Base-by-base conservation (phyloP, 306 rosid genomes). In the Cicer bijugum region DNA sequence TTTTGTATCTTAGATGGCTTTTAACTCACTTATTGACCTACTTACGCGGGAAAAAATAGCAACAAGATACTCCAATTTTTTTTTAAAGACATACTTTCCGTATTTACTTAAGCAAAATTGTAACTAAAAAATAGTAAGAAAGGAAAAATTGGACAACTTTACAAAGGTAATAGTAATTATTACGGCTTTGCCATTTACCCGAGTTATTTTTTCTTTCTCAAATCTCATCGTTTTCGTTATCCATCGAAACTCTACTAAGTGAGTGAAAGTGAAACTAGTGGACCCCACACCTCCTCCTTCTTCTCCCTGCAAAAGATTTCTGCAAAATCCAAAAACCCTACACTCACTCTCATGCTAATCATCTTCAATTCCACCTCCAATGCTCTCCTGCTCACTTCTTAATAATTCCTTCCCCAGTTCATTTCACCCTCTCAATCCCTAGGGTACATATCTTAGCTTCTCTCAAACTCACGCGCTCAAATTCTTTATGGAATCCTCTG, bases 171-270 rank as follows among this genome's bases (percentile, higher is more conserved):
- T 23, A 23, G 33, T 23, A 12, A 48, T 46, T 52, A 76, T 85
- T 83, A 85, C 89, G 33, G 72, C 77, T 80, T 71, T 81, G 81
- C 88, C 90, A 65, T 69, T 72, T 0, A 0, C 17, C 57, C 55
- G 61, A 52, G 33, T 28, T 28, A 2, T 23, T 28, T 28, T 28
- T 28, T 28, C 0, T 46, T 9, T 64, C 75, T 20, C 69, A 67
- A 46, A 17, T 28, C 53, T 47, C 69, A 44, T 81, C 65, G 38
- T 37, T 66, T 59, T 40, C 28, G 2, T 56, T 55, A 56, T 71
- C 44, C 37, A 47, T 71, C 73, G 14, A 1, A 76, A 43, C 23
- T 53, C 76, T 28, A 6, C 53, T 19, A 16, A 61, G 20, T 37
- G 28, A n/a, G 48, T 17, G 79, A 28, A 28, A 42, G 56, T 60